These are phyloP conservation scores for Trichoderma asperelloides DNA, from an alignment of 495 filamentous ascomycete genomes.

Conservation along the genomic window DNA sequence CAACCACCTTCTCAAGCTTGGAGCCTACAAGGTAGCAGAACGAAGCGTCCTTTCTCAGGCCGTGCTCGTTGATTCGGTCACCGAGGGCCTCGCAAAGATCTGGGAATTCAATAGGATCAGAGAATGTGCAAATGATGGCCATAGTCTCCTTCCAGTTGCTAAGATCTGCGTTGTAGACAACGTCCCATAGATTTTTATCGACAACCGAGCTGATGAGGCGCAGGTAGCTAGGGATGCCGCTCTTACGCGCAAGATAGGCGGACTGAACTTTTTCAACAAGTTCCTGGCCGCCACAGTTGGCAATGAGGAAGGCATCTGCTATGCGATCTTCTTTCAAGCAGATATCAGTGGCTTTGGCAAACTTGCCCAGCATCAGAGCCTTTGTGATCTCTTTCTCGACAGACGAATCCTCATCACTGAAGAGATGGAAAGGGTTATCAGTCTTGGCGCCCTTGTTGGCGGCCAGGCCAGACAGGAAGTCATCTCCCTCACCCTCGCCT, in stretches of 20 bases:
- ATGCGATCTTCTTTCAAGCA: constrained; percentile 81
- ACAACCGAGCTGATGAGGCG: constrained; percentile 85
- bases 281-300: constrained; percentile 89
- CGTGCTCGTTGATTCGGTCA: constrained; percentile 76
- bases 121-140: constrained; percentile 91
- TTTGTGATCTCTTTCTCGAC: constrained; percentile 82
- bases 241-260: constrained; percentile 78
- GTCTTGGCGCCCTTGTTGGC: constrained; percentile 45
- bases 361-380: constrained; percentile 79
- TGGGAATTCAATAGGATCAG: constrained; percentile 78
- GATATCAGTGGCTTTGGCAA: constrained; percentile 81
- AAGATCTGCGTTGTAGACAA: constrained; percentile 91
- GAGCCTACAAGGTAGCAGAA: constrained; percentile 95
- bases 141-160: constrained; percentile 94
- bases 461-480: constrained; percentile 69
- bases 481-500: constrained; percentile 61
- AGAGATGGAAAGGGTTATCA: constrained; percentile 50
- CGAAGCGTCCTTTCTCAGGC: constrained; percentile 72
- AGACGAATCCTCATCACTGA: constrained; percentile 66
- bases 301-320: constrained; percentile 96
- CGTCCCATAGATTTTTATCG: constrained; percentile 95
- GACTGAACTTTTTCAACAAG: constrained; percentile 91
- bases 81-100: constrained; percentile 96
- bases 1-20: constrained; percentile 92
- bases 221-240: constrained; percentile 80